A percentile compares a stretch with the other conserved stretches of the same genome.
phyloP scores from a whole-genome alignment of 805 yeast species.

The Wickerhamomyces mucosus region DNA sequence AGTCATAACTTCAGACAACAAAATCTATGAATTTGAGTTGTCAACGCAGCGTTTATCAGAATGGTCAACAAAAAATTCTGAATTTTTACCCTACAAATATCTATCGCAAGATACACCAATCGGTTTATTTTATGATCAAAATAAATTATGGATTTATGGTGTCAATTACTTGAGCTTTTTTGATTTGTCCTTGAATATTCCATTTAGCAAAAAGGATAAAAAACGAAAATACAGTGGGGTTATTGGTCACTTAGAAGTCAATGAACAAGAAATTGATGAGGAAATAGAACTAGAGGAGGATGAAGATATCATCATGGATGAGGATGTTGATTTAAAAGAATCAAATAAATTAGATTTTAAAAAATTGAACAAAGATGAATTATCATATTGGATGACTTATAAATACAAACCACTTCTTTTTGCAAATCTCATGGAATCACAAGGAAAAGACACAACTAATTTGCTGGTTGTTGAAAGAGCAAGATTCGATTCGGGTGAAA shows the following conservation, averaged over 20 bases:
- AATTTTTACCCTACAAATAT: conserved; percentile 60
- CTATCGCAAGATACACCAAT: conserved; percentile 54
- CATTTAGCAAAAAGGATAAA: conserved; percentile 26
- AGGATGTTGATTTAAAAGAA: conserved; percentile 22
- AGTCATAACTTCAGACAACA: conserved; percentile 66
- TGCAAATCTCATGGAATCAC: conserved; percentile 24
- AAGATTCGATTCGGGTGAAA: conserved; percentile 41
- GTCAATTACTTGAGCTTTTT: conserved; percentile 71
- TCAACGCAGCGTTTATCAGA: conserved; percentile 35
- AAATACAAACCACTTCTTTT: conserved; percentile 69
- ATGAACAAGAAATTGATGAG: conserved; percentile 24
- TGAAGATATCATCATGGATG: conserved; percentile 18
- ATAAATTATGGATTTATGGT: conserved; percentile 80
- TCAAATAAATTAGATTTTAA: conserved; percentile 19
- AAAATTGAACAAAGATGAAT: conserved; percentile 17
- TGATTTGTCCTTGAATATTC: conserved; percentile 51
- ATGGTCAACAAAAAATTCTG: conserved; percentile 78
- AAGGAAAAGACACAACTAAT: conserved; percentile 24
- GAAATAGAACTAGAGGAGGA: conserved; percentile 12
- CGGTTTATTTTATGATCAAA: conserved; percentile 51
- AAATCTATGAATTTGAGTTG: conserved; percentile 57
- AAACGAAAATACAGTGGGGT: conserved; percentile 30
- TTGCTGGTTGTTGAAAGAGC: conserved; percentile 75
- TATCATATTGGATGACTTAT: conserved; percentile 63
- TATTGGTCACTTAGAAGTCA: conserved; percentile 32